phyloP scores from a whole-genome alignment of 1,139 yeast species.

The Scheffersomyces stambukii region DNA sequence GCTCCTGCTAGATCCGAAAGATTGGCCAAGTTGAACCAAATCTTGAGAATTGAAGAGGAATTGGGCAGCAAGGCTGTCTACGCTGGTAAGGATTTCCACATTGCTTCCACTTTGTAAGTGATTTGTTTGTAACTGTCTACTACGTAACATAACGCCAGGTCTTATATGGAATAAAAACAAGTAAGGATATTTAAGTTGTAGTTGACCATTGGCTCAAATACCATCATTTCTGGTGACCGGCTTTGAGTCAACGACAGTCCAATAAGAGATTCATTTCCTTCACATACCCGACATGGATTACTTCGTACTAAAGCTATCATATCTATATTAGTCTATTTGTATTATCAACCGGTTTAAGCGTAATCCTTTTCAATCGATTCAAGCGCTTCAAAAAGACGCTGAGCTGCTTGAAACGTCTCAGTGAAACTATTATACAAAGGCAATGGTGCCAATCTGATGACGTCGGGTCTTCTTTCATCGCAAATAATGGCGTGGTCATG shows the following conservation, averaged over 20 bases:
- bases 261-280: too few species aligned
- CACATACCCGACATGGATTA: too few species aligned
- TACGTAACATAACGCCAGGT: too few species aligned
- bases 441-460: slow-evolving; percentile 77
- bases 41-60: slow-evolving; percentile 95
- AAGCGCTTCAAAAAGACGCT: slow-evolving; percentile 40
- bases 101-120: slow-evolving; percentile 30
- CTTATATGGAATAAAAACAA: too few species aligned
- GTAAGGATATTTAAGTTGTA: too few species aligned
- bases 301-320: too few species aligned
- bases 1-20: slow-evolving; percentile 99
- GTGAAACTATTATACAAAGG: slow-evolving; percentile 76
- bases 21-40: slow-evolving; percentile 95
- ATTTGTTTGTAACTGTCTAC: too few species aligned
- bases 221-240: too few species aligned
- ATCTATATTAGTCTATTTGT: too few species aligned
- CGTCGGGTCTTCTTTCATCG: slow-evolving; percentile 89
- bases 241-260: too few species aligned
- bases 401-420: slow-evolving; percentile 52
- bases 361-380: slow-evolving; percentile 12
- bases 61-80: slow-evolving; percentile 92
- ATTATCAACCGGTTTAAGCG: too few species aligned
- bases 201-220: too few species aligned
- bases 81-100: slow-evolving; percentile 88
- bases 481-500: slow-evolving; percentile 63